Base-by-base conservation (phyloP, 768 basidiomycete species). In the Pulveroboletus frians region DNA sequence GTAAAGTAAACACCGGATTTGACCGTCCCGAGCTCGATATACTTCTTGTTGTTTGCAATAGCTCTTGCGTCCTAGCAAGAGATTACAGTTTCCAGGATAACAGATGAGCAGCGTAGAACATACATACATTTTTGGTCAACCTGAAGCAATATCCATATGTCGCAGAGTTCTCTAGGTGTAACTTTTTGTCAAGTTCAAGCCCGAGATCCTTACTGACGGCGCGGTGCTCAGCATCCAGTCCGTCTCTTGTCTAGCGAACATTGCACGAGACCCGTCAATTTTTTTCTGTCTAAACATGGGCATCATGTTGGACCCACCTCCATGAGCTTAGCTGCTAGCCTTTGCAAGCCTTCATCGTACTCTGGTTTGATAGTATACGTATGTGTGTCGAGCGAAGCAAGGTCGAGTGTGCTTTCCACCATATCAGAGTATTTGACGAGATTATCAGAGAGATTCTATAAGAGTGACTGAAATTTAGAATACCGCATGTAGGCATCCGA, bases 381-480 rank as follows among this genome's bases (percentile, higher is more conserved):
- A 67, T 97, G 92, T 13, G 78, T 77, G 27, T 88, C 84, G 6
- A 96, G 77, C 49, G 94, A 83, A 18, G 84, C 81, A 15, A 97
- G 79, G 60, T 99, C 96, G 37, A 99, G 80, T 0, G 96, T 98
- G 53, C 90, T 84, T 65, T 98, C 92, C 3, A 98, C 94, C 89
- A 98, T 94, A 52, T 93, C 89, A 3, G 78, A 75, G 58, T 93
- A 95, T 61, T 90, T 90, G 11, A 73, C 74, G 5, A 98, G 78
- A 43, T 72, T 82, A 0, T 64, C 67, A 15, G 78, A 69, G 53
- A 80, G 77, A 54, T 83, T 76, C 92, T 94, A 56, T n/a, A 34
- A 3, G 23, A 10, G 31, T 11, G 4, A 13, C 43, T 17, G 23
- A 18, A 45, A 42, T 43, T 47, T 37, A 43, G 26, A 17, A 48